These are phyloP conservation scores for Inosperma sp. DNA, from an alignment of 768 basidiomycete species.

Conservation along the genomic window DNA sequence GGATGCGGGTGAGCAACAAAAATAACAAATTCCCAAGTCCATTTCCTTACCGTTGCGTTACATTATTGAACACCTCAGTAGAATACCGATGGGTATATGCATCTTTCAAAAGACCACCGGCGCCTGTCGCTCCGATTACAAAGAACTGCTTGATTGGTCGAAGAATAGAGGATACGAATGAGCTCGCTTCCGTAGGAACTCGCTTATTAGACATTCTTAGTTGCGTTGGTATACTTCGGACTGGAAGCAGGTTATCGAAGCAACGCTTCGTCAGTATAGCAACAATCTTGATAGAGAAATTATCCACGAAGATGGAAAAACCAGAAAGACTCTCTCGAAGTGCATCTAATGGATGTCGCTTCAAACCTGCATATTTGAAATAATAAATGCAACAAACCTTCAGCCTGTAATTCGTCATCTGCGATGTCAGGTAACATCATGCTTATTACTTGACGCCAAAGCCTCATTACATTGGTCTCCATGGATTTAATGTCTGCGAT, in stretches of 20 bases:
- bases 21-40: background rate
- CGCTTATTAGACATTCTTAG: constrained; percentile 79
- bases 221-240: constrained; percentile 86
- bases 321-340: constrained; percentile 49
- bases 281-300: constrained; percentile 61
- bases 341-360: constrained; percentile 38
- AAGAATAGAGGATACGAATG: constrained; percentile 78
- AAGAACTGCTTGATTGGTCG: constrained; percentile 78
- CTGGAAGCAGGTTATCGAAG: constrained; percentile 77
- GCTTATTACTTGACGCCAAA: constrained; percentile 70
- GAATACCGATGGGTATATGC: constrained; percentile 47
- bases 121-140: constrained; percentile 49
- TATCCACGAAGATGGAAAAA: constrained; percentile 49
- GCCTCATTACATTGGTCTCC: constrained; percentile 42
- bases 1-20: background rate
- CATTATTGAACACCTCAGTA: constrained; percentile 64
- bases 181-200: constrained; percentile 72
- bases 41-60: constrained; percentile 55
- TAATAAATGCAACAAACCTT: constrained; percentile 43
- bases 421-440: constrained; percentile 51
- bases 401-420: constrained; percentile 33
- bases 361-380: background rate
- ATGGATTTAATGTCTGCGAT: constrained; percentile 65
- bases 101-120: constrained; percentile 55
- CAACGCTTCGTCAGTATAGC: constrained; percentile 73